A percentile compares a stretch with the other conserved stretches of the same genome.
phyloP scores from a whole-genome alignment of 495 filamentous ascomycete genomes.

The Hyaloscypha finlandica region DNA sequence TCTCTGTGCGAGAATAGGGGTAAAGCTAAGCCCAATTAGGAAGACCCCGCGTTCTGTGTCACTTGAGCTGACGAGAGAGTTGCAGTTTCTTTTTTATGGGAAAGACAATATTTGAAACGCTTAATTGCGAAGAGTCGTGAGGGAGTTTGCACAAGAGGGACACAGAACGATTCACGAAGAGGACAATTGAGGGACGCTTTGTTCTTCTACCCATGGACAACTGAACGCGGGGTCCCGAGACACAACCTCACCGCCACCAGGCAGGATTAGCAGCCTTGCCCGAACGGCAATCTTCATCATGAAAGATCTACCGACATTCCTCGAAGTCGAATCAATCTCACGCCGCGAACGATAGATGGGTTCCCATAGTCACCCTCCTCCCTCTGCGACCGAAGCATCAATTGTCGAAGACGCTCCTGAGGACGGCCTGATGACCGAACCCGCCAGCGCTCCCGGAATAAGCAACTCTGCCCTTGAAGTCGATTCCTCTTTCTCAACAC shows the following conservation, averaged over 20 bases:
- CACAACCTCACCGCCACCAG: neutral
- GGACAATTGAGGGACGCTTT: neutral
- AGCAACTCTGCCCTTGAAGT: neutral
- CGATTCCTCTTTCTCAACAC: neutral
- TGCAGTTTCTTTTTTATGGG: too few species aligned
- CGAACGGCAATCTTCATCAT: neutral
- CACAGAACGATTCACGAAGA: neutral
- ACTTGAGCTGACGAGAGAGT: neutral
- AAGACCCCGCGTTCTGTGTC: neutral
- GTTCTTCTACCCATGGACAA: neutral
- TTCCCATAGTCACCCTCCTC: neutral
- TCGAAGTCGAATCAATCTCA: neutral
- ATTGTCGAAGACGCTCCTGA: neutral
- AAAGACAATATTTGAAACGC: neutral
- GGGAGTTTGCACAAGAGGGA: neutral
- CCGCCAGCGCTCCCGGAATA: neutral
- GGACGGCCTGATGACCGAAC: neutral
- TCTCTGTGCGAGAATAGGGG: neutral
- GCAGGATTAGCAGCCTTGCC: neutral
- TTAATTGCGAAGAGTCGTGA: neutral
- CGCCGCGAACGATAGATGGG: neutral
- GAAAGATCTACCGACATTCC: neutral
- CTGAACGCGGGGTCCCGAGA: neutral
- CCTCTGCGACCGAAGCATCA: neutral
- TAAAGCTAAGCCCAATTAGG: neutral